Percentiles rank a stretch among this genome's conserved stretches.
Evolutionary conservation across 2,329 filamentous ascomycete species (phyloP).

Genomic region (Hypocreales sp.): DNA sequence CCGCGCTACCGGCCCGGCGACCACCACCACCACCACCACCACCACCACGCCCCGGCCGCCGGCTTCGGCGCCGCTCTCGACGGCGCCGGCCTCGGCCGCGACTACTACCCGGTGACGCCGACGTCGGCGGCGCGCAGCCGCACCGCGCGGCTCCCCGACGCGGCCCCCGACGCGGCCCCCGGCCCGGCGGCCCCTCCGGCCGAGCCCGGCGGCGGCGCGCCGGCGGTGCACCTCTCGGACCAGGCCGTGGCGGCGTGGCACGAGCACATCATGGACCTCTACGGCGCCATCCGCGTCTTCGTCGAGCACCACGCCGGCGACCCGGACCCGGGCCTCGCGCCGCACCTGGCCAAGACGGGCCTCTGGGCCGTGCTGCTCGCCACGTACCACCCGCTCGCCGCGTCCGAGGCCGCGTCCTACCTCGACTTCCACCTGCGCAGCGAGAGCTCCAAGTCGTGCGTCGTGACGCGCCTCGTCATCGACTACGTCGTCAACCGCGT

Average conservation of each 20-base stretch:
- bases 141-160: conserved; percentile 15
- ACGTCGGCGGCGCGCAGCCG: conserved; percentile 10
- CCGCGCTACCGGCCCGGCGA: conserved; percentile 15
- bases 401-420: conserved; percentile 22
- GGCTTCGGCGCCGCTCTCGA: conserved; percentile 8
- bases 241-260: conserved; percentile 18
- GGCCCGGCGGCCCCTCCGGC: conserved; percentile 3
- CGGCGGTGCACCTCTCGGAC: conserved; percentile 20
- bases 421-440: conserved; percentile 24
- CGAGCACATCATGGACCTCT: conserved; percentile 20
- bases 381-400: conserved; percentile 21
- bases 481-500: conserved; percentile 26
- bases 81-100: conserved; percentile 8
- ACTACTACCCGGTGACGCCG: conserved; percentile 15
- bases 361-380: conserved; percentile 21
- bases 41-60: no score
- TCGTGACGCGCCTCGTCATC: conserved; percentile 25
- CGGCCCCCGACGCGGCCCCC: conserved; percentile 6
- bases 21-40: conserved; percentile 15
- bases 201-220: conserved; percentile 8
- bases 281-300: conserved; percentile 18
- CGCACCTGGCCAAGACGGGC: conserved; percentile 12
- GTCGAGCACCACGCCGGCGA: conserved; percentile 18
- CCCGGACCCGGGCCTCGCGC: conserved; percentile 13
- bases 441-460: conserved; percentile 22